Evolutionary conservation across 495 filamentous ascomycete genomes (phyloP), one percentile per base, ranked within the genome.

Genomic region (Podospora bellae-mahoneyi): DNA sequence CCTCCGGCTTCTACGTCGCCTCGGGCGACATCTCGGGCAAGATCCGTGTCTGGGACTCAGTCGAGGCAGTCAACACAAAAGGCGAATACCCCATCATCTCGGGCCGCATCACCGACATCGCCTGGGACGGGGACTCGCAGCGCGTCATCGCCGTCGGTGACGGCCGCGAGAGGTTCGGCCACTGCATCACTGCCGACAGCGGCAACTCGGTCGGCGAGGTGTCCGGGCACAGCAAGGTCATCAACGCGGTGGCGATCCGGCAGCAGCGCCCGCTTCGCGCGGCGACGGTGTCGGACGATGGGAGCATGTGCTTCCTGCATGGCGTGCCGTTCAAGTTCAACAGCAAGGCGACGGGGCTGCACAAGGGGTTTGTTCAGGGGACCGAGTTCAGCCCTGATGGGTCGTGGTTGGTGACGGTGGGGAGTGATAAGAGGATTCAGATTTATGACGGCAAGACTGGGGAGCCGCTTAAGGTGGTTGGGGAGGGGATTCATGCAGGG

Each of bases 121-220:
- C 94, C 13, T 99, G 95, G 94, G 95, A 98, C 77, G 96, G 94
- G 60, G 95, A 99, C 78, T 94, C 91, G 62, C 93, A 97, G 81
- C 90, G 95, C 27, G 91, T 99, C 63, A 96, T 97, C 69, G 96
- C 94, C 10, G 96, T 98, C 20, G 95, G 95, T 26, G 90, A 97
- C 67, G 95, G 95, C 18, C 94, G 94, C 76, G 93, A 98, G 78
- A 87, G 92, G 64, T 97, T 90, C 78, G 96, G 95, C 18, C 93
- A 94, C 75, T 96, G 91, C 81, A 92, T 98, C 74, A 97, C 92
- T 6, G 94, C 92, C 74, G 96, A 98, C 74, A 94, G 90, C 74
- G 95, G 96, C 69, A 98, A 97, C 80, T 92, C 88, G 34, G 95
- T 99, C 13, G 95, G 95, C 59, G 93, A 97, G 79, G 91, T 99